These are phyloP conservation scores for Leptomonas seymouri DNA, from an alignment of 208 protist genomes.

Conservation along the genomic window DNA sequence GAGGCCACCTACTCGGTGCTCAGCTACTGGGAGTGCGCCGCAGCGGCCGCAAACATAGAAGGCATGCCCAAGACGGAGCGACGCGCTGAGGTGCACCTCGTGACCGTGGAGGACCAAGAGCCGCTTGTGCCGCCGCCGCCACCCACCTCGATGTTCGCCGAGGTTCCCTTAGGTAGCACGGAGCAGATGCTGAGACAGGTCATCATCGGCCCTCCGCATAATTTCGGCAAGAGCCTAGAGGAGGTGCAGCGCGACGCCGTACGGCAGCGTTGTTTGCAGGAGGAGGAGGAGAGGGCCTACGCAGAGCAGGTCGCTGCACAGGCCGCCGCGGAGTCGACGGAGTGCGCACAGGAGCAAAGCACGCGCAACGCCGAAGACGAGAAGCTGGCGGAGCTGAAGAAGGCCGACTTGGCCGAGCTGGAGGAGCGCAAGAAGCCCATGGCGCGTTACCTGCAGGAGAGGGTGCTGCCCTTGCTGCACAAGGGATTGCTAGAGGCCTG, in stretches of 20 bases:
- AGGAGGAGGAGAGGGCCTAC: slow-evolving; percentile 49
- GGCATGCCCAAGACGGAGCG: slow-evolving; percentile 37
- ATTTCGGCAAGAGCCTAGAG: slow-evolving; percentile 89
- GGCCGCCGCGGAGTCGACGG: slow-evolving; percentile 41
- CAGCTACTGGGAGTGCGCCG: slow-evolving; percentile 84
- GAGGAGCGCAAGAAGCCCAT: slow-evolving; percentile 87
- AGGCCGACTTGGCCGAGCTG: slow-evolving; percentile 79
- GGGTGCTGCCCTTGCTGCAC: slow-evolving; percentile 93
- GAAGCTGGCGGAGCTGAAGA: slow-evolving; percentile 40
- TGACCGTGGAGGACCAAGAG: slow-evolving; percentile 62
- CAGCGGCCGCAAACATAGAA: slow-evolving; percentile 34
- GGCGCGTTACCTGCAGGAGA: slow-evolving; percentile 86
- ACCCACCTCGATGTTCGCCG: slow-evolving; percentile 60
- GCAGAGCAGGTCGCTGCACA: slow-evolving; percentile 42
- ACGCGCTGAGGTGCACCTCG: slow-evolving; percentile 36
- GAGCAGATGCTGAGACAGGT: slow-evolving; percentile 56
- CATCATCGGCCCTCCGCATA: slow-evolving; percentile 82
- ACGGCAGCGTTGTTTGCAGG: slow-evolving; percentile 51
- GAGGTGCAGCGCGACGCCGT: slow-evolving; percentile 76
- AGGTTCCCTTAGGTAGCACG: slow-evolving; percentile 32
- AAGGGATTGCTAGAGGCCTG: slow-evolving; percentile 94
- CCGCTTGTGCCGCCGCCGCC: slow-evolving; percentile 72
- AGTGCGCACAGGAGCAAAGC: slow-evolving; percentile 30
- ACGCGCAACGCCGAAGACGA: slow-evolving; percentile 22
- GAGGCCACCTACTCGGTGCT: slow-evolving; percentile 70